Base-by-base conservation (phyloP, 305 asterid genomes). In the Rubia occidens region DNA sequence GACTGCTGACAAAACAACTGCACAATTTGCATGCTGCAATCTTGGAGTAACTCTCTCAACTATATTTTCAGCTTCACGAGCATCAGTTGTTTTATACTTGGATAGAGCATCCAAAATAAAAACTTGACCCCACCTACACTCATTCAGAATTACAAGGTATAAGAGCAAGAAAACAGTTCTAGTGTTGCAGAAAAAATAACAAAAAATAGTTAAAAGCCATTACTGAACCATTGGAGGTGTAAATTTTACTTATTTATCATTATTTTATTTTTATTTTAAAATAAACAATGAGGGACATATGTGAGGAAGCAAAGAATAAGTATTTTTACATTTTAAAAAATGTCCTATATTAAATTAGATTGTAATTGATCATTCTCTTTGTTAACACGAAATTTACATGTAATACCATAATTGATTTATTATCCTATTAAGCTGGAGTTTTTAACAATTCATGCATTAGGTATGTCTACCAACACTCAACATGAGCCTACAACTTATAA, bases 11-110 rank as follows among this genome's bases (percentile, higher is more conserved):
- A 95, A 94, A 75, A 91, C 99, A 82, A 95, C 99, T 47, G 98
- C 99, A 81, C 97, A 95, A 83, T 95, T 95, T 65, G 99, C 99
- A 82, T 95, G 99, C 74, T 95, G 99, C 77, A 95, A 78, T 61
- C 99, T 88, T 8, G 99, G 99, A 77, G 99, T 91, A 72, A 95
- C 98, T 75, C 98, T 81, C 81, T 95, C 99, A 70, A 95, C 97
- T 66, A 87, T 89, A 82, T 89, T 95, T 88, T 95, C 99, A 72
- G 98, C 98, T 82, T 95, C 99, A 74, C 99, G 98, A 64, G 99
- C 96, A 82, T 91, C 98, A 54, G 87, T 87, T 71, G 99, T 87
- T 82, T 89, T 89, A 74, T 95, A 91, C 84, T 89, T 95, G 67
- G 98, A 89, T 84, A 91, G 98, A 76, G 98, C 96, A 82, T 95